A percentile compares a stretch with the other conserved stretches of the same genome.
These are phyloP conservation scores for Dendrobium chrysotoxum DNA, from an alignment of 106 monocot species.

Conservation along the genomic window DNA sequence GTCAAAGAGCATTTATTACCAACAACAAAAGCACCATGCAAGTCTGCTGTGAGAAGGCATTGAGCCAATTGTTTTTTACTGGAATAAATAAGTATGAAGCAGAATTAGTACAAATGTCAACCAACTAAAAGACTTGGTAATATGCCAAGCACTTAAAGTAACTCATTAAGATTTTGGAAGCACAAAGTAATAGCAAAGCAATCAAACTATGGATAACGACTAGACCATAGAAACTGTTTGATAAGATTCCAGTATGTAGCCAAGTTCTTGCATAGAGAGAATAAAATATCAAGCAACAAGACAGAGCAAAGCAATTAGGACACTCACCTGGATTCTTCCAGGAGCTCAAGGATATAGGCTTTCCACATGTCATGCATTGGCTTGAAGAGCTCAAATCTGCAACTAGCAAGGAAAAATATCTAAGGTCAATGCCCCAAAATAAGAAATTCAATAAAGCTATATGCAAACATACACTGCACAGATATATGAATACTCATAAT, in stretches of 20 bases:
- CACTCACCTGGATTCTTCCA: conserved; percentile 44
- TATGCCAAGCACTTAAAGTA: not conserved
- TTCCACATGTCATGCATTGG: conserved; percentile 98
- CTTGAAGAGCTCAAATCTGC: conserved; percentile 72
- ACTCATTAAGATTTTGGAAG: not conserved
- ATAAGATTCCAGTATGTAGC: not conserved
- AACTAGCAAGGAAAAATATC: not conserved
- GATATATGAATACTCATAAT: not conserved
- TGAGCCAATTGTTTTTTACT: conserved; percentile 70
- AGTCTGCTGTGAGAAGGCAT: conserved; percentile 57
- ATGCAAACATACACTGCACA: not conserved
- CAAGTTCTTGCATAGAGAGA: not conserved
- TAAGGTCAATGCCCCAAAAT: not conserved
- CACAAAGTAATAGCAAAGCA: not conserved
- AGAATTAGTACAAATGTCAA: not conserved
- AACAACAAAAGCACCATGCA: conserved; percentile 75
- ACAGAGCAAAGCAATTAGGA: not conserved
- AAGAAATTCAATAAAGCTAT: not conserved
- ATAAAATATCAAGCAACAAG: not conserved
- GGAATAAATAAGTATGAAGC: conserved; percentile 8
- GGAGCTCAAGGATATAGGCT: conserved; percentile 63
- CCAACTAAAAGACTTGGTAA: not conserved
- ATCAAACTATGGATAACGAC: not conserved
- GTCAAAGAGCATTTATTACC: conserved; percentile 32
- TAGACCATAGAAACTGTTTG: not conserved